Evolutionary conservation across 768 basidiomycete species (phyloP), one percentile per base, ranked within the genome.

Genomic region (Russula sp.): DNA sequence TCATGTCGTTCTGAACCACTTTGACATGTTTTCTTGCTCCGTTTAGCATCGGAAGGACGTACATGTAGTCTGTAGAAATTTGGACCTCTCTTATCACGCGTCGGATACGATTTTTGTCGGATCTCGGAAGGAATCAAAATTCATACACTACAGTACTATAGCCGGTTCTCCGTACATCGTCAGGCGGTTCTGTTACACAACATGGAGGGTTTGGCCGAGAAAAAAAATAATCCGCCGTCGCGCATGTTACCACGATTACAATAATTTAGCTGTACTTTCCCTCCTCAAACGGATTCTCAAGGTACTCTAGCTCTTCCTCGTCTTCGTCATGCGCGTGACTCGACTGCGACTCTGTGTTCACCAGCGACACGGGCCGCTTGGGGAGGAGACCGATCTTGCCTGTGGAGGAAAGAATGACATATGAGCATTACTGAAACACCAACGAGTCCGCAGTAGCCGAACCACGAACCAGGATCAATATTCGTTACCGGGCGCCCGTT

Each of bases 381-480:
- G 72, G 72, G 36, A 73, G 70, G 54, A 73, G 32, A 8, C 72
- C 72, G 22, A 73, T 57, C 49, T 71, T 72, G 57, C 60, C 67
- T 68, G 59, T 9, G n/a, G 16, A 22, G 24, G n/a, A 5, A n/a
- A 32, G 16, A 40, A 40, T 36, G 38, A 18, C 16, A 26, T 11
- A 24, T 51, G 26, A 58, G 48, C 40, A 46, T 34, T 3, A 34
- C 8, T 11, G 16, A 56, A 44, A 14, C 8, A 28, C 20, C 38
- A 26, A 20, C 1, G 16, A 32, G 34, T 32, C 2, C n/a, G 13
- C 6, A 34, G 13, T 13, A 34, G 57, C 30, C 57, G 44, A 58
- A 69, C 67, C 67, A 46, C 57, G 44, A 58, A 69, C 67, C 67
- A 46, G 67, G 61, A 22, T 67, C 66, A 46, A 69, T 69, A 26